phyloP scores from a whole-genome alignment of 352 stramenopile genomes.

The Globisporangium alternatum region DNA sequence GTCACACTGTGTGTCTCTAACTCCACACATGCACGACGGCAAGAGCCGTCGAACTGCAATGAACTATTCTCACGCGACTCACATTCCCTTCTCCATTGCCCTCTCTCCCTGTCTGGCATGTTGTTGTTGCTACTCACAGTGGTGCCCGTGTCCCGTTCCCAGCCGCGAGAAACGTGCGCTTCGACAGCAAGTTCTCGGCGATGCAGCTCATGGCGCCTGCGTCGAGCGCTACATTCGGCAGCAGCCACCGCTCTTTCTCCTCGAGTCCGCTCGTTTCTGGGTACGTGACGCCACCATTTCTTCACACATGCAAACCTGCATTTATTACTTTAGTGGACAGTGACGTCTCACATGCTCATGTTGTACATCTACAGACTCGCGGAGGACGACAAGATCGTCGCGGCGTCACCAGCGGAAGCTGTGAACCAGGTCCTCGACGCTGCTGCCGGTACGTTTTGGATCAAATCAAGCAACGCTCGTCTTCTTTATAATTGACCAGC shows the following conservation, averaged over 20 bases:
- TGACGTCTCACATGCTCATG: background rate
- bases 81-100: background rate
- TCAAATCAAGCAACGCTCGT: background rate
- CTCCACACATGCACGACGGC: background rate
- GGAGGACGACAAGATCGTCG: slow-evolving; percentile 44
- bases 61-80: background rate
- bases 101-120: background rate
- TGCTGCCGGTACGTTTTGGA: slow-evolving; percentile 25
- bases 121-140: background rate
- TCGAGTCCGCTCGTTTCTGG: slow-evolving; percentile 38
- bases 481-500: background rate
- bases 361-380: slow-evolving; percentile 23
- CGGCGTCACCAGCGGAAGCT: slow-evolving; percentile 40
- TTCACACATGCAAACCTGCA: background rate
- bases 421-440: slow-evolving; percentile 45
- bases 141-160: slow-evolving; percentile 23
- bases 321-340: background rate
- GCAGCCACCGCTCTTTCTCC: slow-evolving; percentile 52
- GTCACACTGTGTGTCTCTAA: background rate
- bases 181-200: slow-evolving; percentile 39
- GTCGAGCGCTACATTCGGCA: slow-evolving; percentile 35
- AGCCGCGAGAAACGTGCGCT: slow-evolving; percentile 27
- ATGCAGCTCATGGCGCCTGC: slow-evolving; percentile 38
- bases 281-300: slow-evolving; percentile 26
- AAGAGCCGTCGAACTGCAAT: background rate